Conservation (phyloP, 1,139 yeast species). For the Taiozyma sp. region DNA sequence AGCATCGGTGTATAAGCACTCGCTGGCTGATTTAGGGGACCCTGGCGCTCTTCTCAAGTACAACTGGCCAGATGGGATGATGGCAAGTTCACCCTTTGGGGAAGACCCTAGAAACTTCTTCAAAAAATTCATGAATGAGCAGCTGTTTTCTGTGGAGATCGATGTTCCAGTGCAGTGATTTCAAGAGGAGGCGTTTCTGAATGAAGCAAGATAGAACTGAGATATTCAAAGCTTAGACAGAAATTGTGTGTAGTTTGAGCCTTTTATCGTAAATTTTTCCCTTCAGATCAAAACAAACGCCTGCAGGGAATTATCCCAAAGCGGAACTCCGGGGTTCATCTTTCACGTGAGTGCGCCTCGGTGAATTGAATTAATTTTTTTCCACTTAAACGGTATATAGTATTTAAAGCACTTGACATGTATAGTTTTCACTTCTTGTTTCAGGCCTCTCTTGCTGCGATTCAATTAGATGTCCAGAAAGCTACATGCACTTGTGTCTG, state of each 20-base stretch:
- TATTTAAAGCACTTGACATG: not conserved
- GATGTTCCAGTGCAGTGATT: not conserved
- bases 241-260: not conserved
- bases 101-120: conserved; percentile 62
- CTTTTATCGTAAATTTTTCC: not conserved
- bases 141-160: not conserved
- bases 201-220: not conserved
- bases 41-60: conserved; percentile 67
- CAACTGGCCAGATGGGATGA: conserved; percentile 77
- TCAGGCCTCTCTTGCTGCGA: not conserved
- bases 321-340: not conserved
- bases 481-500: not conserved
- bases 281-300: not conserved
- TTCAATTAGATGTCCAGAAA: not conserved
- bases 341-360: not conserved
- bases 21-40: conserved; percentile 84
- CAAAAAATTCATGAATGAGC: conserved; percentile 63
- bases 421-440: not conserved
- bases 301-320: not conserved
- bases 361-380: not conserved
- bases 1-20: conserved; percentile 82
- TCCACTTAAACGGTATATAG: not conserved
- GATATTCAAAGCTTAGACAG: not conserved
- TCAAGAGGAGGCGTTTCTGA: not conserved
- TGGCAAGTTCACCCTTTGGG: conserved; percentile 62